Percentiles rank a stretch among this genome's conserved stretches.
These are phyloP conservation scores for Trichosphaerium sp. DNA, from an alignment of 78 protist genomes.

Conservation along the genomic window DNA sequence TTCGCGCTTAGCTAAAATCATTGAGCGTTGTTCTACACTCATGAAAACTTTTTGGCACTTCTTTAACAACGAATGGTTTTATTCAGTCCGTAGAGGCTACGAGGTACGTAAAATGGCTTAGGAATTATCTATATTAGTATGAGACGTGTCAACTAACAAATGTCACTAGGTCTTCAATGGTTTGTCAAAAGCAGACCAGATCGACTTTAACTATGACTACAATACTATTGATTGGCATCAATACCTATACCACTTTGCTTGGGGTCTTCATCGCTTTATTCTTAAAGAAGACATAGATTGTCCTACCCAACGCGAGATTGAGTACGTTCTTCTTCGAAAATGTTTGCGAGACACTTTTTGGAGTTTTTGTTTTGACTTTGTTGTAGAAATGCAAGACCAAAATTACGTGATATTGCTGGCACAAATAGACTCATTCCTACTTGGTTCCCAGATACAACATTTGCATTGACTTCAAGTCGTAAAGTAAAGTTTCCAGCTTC, in stretches of 20 bases:
- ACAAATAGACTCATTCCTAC: no score
- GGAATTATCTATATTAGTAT: no score
- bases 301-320: no score
- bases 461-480: no score
- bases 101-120: no score
- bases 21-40: slow-evolving; percentile 28
- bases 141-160: slow-evolving; percentile 21
- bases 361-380: slow-evolving; percentile 18
- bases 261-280: slow-evolving; percentile 52
- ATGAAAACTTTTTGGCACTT: slow-evolving; percentile 52
- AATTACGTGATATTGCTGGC: no score
- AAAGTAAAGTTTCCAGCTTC: no score
- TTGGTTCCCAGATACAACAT: no score
- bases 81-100: no score
- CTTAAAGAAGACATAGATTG: slow-evolving; percentile 59
- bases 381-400: no score
- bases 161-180: slow-evolving; percentile 6
- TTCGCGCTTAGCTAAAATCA: slow-evolving; percentile 25
- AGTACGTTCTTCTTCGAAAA: background rate
- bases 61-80: slow-evolving; percentile 49
- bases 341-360: background rate
- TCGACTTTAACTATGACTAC: slow-evolving; percentile 19
- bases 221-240: slow-evolving; percentile 49
- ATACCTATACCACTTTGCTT: slow-evolving; percentile 35
- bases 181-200: slow-evolving; percentile 20